phyloP scores from a whole-genome alignment of 2,329 filamentous ascomycete genomes.

The Clathrospora elynae region DNA sequence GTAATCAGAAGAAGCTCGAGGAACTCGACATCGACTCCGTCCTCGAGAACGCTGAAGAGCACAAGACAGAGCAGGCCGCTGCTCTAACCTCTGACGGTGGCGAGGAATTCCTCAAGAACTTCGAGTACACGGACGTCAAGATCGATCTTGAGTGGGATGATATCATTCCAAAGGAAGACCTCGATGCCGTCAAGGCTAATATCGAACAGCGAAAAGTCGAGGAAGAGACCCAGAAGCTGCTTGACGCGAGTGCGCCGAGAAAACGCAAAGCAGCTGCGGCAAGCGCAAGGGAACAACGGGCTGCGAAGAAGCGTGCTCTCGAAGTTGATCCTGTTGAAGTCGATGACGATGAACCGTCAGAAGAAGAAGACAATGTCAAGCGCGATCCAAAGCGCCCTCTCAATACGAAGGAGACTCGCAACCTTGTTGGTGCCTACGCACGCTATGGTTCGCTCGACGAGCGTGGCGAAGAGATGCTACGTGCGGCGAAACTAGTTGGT shows the following conservation, averaged over 20 bases:
- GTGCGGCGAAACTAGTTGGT: constrained; percentile 81
- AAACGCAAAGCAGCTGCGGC: constrained; percentile 67
- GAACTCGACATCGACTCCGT: constrained; percentile 98
- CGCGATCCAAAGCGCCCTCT: constrained; percentile 86
- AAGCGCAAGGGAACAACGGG: constrained; percentile 67
- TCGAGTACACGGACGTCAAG: constrained; percentile 96
- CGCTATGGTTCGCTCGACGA: constrained; percentile 90
- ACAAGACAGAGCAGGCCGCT: constrained; percentile 93
- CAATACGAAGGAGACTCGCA: constrained; percentile 88
- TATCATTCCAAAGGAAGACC: constrained; percentile 92
- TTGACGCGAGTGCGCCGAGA: constrained; percentile 84
- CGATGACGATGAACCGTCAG: constrained; percentile 58
- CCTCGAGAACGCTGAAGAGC: constrained; percentile 93
- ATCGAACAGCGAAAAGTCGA: constrained; percentile 85
- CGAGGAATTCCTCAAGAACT: constrained; percentile 88
- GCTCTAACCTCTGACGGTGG: constrained; percentile 94
- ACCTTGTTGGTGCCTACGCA: constrained; percentile 88
- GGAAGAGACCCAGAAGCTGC: constrained; percentile 77
- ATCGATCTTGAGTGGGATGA: constrained; percentile 97
- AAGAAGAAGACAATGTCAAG: constrained; percentile 56
- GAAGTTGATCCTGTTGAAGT: constrained; percentile 70
- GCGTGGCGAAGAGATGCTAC: constrained; percentile 82
- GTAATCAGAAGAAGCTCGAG: constrained; percentile 94
- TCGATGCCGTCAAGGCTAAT: constrained; percentile 86
- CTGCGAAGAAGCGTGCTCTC: constrained; percentile 70